Percentiles rank a stretch among this genome's conserved stretches.
phyloP scores from a whole-genome alignment of 2,329 filamentous ascomycete species.

The Penicillium janthinellum region DNA sequence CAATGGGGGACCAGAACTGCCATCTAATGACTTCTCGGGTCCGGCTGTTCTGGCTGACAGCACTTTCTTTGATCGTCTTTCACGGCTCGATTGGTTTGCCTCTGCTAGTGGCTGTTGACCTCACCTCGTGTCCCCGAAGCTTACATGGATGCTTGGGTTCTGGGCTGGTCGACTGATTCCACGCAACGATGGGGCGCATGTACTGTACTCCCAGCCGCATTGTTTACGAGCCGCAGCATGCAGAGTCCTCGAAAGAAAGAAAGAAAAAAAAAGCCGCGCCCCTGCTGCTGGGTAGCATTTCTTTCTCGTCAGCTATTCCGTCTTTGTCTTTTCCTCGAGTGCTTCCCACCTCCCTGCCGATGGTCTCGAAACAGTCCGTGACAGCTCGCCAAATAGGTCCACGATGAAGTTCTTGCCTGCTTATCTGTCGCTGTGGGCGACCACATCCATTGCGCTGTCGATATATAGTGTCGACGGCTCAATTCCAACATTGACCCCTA shows the following conservation, averaged over 20 bases:
- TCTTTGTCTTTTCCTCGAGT: constrained; percentile 1
- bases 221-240: not conserved
- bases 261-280: not conserved
- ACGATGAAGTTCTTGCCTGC: constrained; percentile 13
- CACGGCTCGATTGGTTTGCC: not conserved
- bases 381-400: not conserved
- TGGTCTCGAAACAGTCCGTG: not conserved
- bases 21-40: not conserved
- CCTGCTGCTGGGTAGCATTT: not conserved
- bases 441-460: not conserved
- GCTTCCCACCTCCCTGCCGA: not conserved
- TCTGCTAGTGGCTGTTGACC: not conserved
- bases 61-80: not conserved
- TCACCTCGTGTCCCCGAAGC: not conserved
- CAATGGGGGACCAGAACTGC: not conserved
- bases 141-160: not conserved
- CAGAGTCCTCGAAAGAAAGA: not conserved
- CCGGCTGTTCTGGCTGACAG: not conserved
- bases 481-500: not conserved
- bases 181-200: not conserved
- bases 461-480: not conserved
- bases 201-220: not conserved
- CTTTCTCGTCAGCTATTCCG: not conserved
- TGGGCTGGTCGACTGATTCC: not conserved
- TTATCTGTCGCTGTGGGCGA: constrained; percentile 19